These are phyloP conservation scores for Aspergillus sp. DNA, from an alignment of 2,329 filamentous ascomycete species.

Conservation along the genomic window DNA sequence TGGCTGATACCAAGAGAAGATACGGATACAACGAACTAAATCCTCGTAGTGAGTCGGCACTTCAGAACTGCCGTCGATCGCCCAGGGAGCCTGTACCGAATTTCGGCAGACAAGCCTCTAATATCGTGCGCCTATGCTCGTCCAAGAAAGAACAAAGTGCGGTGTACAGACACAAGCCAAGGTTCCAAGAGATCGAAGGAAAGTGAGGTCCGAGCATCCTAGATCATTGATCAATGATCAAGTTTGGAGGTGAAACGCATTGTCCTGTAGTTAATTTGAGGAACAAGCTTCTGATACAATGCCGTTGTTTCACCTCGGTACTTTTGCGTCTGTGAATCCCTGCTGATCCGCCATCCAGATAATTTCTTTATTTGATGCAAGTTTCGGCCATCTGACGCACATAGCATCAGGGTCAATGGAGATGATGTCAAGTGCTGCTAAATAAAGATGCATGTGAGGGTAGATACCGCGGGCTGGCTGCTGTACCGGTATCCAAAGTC, in stretches of 20 bases:
- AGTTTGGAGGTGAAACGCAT: neutral
- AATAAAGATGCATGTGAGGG: too few relatives aligned
- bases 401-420: neutral
- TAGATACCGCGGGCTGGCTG: neutral
- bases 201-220: neutral
- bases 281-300: slow-evolving; percentile 5
- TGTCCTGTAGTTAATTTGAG: neutral
- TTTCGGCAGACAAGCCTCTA: too few relatives aligned
- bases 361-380: neutral
- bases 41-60: too few relatives aligned
- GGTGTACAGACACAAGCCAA: neutral
- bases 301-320: neutral
- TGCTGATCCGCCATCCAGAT: neutral
- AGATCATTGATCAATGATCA: neutral
- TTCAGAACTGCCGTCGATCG: too few relatives aligned
- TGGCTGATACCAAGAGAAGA: too few relatives aligned
- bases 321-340: neutral
- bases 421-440: too few relatives aligned
- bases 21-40: too few relatives aligned
- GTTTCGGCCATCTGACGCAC: neutral
- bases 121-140: too few relatives aligned
- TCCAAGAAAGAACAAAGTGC: too few relatives aligned
- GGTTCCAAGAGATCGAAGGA: neutral
- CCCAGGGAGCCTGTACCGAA: too few relatives aligned
- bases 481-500: neutral